These are phyloP conservation scores for Cokeromyces recurvatus DNA, from an alignment of 371 early-diverging fungal genomes.

Conservation along the genomic window DNA sequence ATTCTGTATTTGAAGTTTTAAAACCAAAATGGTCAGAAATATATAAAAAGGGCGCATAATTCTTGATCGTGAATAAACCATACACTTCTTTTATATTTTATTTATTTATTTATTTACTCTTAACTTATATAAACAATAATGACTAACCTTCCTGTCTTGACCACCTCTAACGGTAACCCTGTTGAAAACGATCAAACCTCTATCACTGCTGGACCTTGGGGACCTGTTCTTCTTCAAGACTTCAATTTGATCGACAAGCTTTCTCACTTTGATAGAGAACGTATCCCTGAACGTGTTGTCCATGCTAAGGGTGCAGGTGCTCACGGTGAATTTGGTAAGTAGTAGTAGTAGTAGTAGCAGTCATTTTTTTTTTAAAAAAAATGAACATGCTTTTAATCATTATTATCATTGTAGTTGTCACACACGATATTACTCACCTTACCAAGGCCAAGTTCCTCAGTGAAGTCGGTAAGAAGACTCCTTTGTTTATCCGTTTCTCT, in stretches of 20 bases:
- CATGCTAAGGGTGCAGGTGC: constrained; percentile 84
- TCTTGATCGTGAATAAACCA: too few relatives aligned
- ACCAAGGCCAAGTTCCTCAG: constrained; percentile 72
- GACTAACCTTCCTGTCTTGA: constrained; percentile 7
- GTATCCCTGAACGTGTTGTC: constrained; percentile 80
- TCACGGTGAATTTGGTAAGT: constrained; percentile 70
- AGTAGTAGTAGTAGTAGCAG: background rate
- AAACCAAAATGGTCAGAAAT: too few relatives aligned
- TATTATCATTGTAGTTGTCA: constrained; percentile 49
- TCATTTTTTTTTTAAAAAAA: background rate
- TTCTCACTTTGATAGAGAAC: constrained; percentile 80
- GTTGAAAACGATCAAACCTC: constrained; percentile 65
- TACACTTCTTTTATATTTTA: too few relatives aligned
- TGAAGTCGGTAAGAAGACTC: constrained; percentile 68
- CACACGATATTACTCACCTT: constrained; percentile 63
- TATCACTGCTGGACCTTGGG: constrained; percentile 51
- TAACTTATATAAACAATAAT: too few relatives aligned
- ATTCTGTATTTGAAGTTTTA: too few relatives aligned
- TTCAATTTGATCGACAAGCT: constrained; percentile 76
- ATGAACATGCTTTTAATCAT: too few relatives aligned
- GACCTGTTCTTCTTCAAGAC: constrained; percentile 59
- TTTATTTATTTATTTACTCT: too few relatives aligned
- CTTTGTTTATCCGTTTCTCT: constrained; percentile 74
- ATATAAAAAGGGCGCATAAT: too few relatives aligned
- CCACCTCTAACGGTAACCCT: constrained; percentile 57